Evolutionary conservation across 495 filamentous ascomycete genomes (phyloP).

Genomic region (Aspergillus funiculosus): DNA sequence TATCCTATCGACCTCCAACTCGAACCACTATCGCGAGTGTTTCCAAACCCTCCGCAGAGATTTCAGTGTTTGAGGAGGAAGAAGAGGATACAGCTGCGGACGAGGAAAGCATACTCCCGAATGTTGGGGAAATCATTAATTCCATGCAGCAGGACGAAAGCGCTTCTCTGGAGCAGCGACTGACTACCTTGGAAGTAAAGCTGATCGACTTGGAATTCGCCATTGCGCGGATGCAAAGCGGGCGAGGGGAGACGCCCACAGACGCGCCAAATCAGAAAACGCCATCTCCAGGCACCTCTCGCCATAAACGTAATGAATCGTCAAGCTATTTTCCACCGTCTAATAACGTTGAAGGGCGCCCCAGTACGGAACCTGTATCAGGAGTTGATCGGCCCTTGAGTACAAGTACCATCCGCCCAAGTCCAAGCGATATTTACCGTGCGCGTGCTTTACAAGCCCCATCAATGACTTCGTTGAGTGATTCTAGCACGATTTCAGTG

Average conservation of each 20-base stretch:
- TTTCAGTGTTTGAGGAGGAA: slow-evolving; percentile 19
- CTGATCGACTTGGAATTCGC: slow-evolving; percentile 52
- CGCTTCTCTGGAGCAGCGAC: slow-evolving; percentile 45
- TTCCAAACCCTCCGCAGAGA: slow-evolving; percentile 20
- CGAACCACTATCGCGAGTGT: slow-evolving; percentile 31
- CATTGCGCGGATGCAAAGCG: slow-evolving; percentile 46
- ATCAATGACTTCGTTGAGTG: slow-evolving; percentile 30
- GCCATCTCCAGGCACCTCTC: slow-evolving; percentile 13
- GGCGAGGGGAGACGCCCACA: slow-evolving; percentile 18
- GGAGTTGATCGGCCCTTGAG: slow-evolving; percentile 31
- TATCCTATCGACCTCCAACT: slow-evolving; percentile 27
- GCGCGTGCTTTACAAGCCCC: slow-evolving; percentile 29
- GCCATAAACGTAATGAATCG: slow-evolving; percentile 24
- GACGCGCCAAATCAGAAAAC: slow-evolving; percentile 17
- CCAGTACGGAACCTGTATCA: slow-evolving; percentile 6
- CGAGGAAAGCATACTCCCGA: slow-evolving; percentile 30
- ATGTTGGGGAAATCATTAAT: slow-evolving; percentile 38
- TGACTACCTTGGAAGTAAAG: slow-evolving; percentile 50
- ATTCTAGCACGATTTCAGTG: slow-evolving; percentile 42
- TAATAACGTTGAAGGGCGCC: slow-evolving; percentile 6
- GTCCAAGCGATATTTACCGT: slow-evolving; percentile 19
- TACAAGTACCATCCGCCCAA: slow-evolving; percentile 38
- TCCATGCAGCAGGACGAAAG: slow-evolving; percentile 44
- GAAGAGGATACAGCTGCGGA: slow-evolving; percentile 23
- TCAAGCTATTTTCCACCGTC: slow-evolving; percentile 19